These are phyloP conservation scores for Symbiodinium pilosum DNA, from an alignment of 73 alveolate genomes.

Conservation along the genomic window DNA sequence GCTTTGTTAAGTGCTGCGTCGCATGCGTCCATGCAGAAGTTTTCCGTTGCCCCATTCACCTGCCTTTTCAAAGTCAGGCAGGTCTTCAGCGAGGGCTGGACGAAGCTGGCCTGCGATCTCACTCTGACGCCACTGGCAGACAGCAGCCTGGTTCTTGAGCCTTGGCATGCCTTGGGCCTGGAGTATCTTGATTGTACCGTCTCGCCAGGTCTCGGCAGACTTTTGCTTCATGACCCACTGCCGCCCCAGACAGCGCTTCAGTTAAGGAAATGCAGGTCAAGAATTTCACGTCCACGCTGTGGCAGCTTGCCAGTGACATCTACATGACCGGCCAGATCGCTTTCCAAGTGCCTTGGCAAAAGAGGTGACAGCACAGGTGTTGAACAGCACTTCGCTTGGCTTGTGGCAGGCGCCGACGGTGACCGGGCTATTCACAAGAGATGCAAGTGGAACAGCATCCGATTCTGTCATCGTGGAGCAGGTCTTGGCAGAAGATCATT, in stretches of 20 bases:
- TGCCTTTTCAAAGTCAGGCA: slow-evolving; percentile 52
- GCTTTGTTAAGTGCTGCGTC: too few species aligned
- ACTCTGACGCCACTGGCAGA: slow-evolving; percentile 7
- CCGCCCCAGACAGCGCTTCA: too few species aligned
- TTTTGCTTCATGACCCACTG: not conserved
- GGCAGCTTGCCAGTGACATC: slow-evolving; percentile 56
- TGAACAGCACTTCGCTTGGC: too few species aligned
- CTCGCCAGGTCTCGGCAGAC: not conserved
- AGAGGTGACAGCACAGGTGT: not conserved
- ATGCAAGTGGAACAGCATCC: slow-evolving; percentile 26
- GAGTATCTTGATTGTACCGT: not conserved
- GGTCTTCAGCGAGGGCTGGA: slow-evolving; percentile 30
- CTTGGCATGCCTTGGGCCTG: not conserved
- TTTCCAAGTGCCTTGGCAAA: slow-evolving; percentile 27
- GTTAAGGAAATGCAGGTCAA: slow-evolving; percentile 62
- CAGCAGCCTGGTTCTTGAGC: slow-evolving; percentile 17
- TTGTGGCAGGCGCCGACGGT: slow-evolving; percentile 25
- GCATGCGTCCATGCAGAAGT: too few species aligned
- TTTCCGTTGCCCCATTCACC: too few species aligned
- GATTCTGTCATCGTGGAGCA: slow-evolving; percentile 6
- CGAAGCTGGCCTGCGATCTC: not conserved
- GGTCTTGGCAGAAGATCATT: not conserved
- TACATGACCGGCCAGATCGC: not conserved
- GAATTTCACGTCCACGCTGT: slow-evolving; percentile 55
- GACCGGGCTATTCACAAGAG: not conserved